Conservation (phyloP, 805 yeast genomes). For the Komagataella kurtzmanii region DNA sequence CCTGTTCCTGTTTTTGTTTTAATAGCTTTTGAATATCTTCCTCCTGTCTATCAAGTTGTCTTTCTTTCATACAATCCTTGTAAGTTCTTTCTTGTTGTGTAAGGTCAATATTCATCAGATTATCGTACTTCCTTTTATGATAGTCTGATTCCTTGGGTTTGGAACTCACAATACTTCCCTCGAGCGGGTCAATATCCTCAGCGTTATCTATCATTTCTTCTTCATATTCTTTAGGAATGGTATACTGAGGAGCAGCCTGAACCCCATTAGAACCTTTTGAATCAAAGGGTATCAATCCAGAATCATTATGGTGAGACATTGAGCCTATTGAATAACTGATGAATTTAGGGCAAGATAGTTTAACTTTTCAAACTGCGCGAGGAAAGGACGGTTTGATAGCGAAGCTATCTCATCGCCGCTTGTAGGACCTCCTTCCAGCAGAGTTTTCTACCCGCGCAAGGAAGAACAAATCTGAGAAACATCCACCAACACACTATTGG, state of each 20-base stretch:
- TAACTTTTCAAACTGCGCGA: not conserved
- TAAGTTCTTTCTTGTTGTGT: constrained; percentile 15
- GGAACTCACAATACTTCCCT: constrained; percentile 14
- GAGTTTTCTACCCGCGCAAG: not conserved
- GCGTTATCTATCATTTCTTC: constrained; percentile 8
- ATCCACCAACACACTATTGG: not conserved
- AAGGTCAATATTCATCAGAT: constrained; percentile 4
- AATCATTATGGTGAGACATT: not conserved
- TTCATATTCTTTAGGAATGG: constrained; percentile 7
- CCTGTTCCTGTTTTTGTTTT: constrained; percentile 7
- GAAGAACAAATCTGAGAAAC: not conserved
- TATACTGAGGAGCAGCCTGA: constrained; percentile 5
- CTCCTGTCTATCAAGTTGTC: constrained; percentile 26
- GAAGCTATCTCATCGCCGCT: not conserved
- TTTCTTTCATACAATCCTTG: constrained; percentile 25
- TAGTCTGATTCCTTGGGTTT: constrained; percentile 31
- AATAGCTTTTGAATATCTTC: constrained; percentile 11
- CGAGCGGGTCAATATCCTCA: constrained; percentile 10
- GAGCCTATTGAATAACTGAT: not conserved
- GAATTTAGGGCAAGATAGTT: not conserved
- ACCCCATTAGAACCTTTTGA: constrained; percentile 1
- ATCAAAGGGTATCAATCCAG: constrained; percentile 3
- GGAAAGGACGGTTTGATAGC: not conserved
- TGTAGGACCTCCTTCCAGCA: not conserved
- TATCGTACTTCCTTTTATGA: constrained; percentile 22